phyloP scores from a whole-genome alignment of 1,284 basidiomycete species.

The Rhizoctonia solani region DNA sequence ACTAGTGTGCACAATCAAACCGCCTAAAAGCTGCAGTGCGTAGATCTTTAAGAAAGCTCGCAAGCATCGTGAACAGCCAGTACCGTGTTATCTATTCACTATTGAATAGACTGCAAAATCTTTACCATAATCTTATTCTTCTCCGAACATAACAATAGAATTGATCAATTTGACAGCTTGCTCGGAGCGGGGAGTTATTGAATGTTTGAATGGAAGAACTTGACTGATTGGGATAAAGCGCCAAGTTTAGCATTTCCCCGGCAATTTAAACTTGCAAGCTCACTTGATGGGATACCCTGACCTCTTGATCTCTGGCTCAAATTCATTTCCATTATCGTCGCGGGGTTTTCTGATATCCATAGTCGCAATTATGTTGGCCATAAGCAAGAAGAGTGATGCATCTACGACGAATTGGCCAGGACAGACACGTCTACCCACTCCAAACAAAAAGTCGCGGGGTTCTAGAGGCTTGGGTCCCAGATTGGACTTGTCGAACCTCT shows the following conservation, averaged over 20 bases:
- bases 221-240: background rate
- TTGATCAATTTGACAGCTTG: conserved; percentile 3
- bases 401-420: background rate
- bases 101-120: no score
- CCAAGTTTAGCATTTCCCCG: background rate
- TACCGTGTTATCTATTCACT: no score
- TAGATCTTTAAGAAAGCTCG: no score
- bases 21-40: no score
- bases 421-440: conserved; percentile 7
- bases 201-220: conserved; percentile 5
- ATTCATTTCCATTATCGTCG: conserved; percentile 10
- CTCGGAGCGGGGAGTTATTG: conserved; percentile 17
- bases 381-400: background rate
- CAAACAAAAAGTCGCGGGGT: conserved; percentile 5
- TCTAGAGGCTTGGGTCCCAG: background rate
- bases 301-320: background rate
- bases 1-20: no score
- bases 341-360: background rate
- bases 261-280: background rate
- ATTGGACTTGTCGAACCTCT: background rate
- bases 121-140: background rate
- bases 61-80: no score
- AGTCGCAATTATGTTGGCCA: conserved; percentile 10
- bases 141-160: background rate
- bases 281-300: background rate